These are phyloP conservation scores for Candida freyschussii DNA, from an alignment of 1,139 yeast genomes.

Conservation along the genomic window DNA sequence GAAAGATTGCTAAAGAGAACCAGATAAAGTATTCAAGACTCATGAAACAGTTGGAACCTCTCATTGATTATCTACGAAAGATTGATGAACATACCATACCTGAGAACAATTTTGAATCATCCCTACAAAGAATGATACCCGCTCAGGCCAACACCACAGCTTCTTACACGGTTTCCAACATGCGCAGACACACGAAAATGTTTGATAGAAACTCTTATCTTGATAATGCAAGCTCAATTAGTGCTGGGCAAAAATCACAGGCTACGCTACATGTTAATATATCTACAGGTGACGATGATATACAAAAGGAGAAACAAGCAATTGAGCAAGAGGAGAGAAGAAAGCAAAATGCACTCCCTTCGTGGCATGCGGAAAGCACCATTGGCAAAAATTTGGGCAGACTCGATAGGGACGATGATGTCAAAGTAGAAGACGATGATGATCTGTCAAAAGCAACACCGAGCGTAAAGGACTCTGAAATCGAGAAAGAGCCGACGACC, in stretches of 20 bases:
- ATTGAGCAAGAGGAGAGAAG: slow-evolving; percentile 71
- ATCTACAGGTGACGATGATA: slow-evolving; percentile 80
- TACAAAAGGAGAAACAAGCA: slow-evolving; percentile 59
- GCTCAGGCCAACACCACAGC: slow-evolving; percentile 71
- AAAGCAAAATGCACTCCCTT: slow-evolving; percentile 91
- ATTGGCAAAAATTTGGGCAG: slow-evolving; percentile 69
- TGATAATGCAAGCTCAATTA: slow-evolving; percentile 33
- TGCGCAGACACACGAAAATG: slow-evolving; percentile 36
- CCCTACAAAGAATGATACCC: slow-evolving; percentile 75
- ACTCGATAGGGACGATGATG: slow-evolving; percentile 40
- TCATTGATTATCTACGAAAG: slow-evolving; percentile 74
- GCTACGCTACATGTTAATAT: slow-evolving; percentile 86
- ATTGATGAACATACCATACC: slow-evolving; percentile 83
- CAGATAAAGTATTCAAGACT: slow-evolving; percentile 79
- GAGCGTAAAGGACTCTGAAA: slow-evolving; percentile 2
- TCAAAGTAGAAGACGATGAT: slow-evolving; percentile 9
- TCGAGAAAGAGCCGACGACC: slow-evolving; percentile 1
- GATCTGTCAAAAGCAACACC: background rate
- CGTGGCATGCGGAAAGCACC: slow-evolving; percentile 92
- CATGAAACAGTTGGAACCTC: slow-evolving; percentile 87
- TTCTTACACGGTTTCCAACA: slow-evolving; percentile 50
- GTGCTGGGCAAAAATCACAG: slow-evolving; percentile 38
- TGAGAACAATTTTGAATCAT: slow-evolving; percentile 82
- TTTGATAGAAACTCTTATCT: slow-evolving; percentile 32
- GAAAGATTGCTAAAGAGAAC: slow-evolving; percentile 73